Evolutionary conservation across 768 basidiomycete species (phyloP).

Genomic region (Kwoniella sp.): DNA sequence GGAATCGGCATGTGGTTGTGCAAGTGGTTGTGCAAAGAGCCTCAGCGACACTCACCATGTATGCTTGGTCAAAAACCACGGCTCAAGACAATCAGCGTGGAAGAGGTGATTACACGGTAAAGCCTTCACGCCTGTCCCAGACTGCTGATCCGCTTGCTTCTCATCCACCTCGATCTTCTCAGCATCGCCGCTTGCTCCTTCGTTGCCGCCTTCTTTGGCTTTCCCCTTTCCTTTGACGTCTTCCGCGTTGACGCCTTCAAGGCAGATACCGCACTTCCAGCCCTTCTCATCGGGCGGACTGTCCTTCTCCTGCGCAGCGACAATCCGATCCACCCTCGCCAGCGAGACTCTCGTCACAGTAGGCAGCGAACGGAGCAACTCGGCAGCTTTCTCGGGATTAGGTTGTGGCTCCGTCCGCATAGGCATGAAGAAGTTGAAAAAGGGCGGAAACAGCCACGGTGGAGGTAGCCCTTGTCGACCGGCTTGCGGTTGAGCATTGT

Average conservation of each 20-base stretch:
- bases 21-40: not conserved
- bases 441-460: conserved; percentile 29
- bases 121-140: conserved; percentile 35
- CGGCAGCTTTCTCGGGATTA: conserved; percentile 42
- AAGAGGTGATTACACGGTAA: conserved; percentile 51
- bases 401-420: conserved; percentile 25
- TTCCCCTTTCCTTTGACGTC: conserved; percentile 14
- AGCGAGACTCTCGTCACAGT: conserved; percentile 28
- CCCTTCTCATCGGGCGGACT: conserved; percentile 29
- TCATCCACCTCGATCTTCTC: not conserved
- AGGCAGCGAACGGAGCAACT: conserved; percentile 38
- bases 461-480: conserved; percentile 14
- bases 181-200: not conserved
- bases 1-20: not conserved
- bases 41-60: conserved; percentile 37
- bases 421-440: conserved; percentile 25
- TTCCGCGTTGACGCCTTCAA: conserved; percentile 34
- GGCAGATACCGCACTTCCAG: conserved; percentile 51
- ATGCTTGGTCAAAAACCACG: conserved; percentile 42
- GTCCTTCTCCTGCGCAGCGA: conserved; percentile 33
- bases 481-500: not conserved
- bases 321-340: conserved; percentile 34
- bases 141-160: not conserved
- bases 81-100: conserved; percentile 40
- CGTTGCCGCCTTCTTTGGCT: not conserved